Conservation (phyloP, 2,329 filamentous ascomycete species). For the Arthrobotrys iridis region DNA sequence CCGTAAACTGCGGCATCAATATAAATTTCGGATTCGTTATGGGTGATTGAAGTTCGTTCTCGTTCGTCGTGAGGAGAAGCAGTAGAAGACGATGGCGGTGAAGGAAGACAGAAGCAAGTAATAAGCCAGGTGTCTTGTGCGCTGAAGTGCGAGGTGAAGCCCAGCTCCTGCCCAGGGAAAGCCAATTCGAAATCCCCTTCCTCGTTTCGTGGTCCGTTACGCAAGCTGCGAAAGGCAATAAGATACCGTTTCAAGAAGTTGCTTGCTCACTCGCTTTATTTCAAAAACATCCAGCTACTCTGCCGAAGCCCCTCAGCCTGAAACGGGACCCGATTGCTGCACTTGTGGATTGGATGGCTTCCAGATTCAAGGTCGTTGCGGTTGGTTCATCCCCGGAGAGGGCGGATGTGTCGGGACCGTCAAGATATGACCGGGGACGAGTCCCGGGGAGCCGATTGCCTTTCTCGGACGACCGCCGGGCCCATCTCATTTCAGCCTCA, state of each 20-base stretch:
- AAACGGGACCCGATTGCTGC: slow-evolving; percentile 7
- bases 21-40: neutral
- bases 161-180: slow-evolving; percentile 10
- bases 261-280: too few species aligned
- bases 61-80: neutral
- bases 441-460: neutral
- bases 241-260: neutral
- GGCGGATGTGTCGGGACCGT: too few species aligned
- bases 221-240: neutral
- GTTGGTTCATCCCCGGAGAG: slow-evolving; percentile 4
- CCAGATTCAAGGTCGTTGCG: neutral
- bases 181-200: neutral
- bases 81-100: neutral
- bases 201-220: slow-evolving; percentile 7
- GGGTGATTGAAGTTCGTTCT: neutral
- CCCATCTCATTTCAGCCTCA: neutral
- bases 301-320: slow-evolving; percentile 9
- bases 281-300: too few species aligned
- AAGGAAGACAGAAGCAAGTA: neutral
- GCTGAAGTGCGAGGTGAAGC: slow-evolving; percentile 9
- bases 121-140: slow-evolving; percentile 37
- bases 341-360: neutral
- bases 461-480: neutral
- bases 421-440: too few species aligned
- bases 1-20: slow-evolving; percentile 15